Evolutionary conservation across 2,329 filamentous ascomycete species (phyloP).

Genomic region (Helicocarpus griseus): DNA sequence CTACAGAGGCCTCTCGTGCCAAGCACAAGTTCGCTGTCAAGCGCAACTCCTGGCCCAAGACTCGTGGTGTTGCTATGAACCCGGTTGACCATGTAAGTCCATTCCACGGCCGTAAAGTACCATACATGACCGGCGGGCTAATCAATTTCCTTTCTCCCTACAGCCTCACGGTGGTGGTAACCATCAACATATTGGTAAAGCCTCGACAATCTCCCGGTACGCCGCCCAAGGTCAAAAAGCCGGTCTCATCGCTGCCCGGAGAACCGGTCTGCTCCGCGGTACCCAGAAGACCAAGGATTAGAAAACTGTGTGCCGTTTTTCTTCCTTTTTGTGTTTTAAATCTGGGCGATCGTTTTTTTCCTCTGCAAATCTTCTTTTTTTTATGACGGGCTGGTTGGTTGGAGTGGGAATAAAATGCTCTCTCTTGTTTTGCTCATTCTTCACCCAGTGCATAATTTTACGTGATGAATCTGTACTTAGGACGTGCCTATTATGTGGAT

Average conservation of each 20-base stretch:
- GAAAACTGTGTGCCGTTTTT: slow-evolving; percentile 45
- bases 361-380: not conserved
- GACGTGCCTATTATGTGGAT: not conserved
- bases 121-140: too few species aligned
- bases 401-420: not conserved
- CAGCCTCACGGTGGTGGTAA: slow-evolving; percentile 95
- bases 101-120: not conserved
- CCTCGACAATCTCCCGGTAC: slow-evolving; percentile 97
- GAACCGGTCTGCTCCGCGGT: slow-evolving; percentile 99
- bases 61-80: slow-evolving; percentile 99
- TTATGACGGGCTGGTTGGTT: slow-evolving; percentile 2
- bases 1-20: slow-evolving; percentile 88
- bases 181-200: slow-evolving; percentile 99
- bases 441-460: too few species aligned
- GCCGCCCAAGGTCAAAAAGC: slow-evolving; percentile 98
- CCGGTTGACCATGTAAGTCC: slow-evolving; percentile 81
- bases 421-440: not conserved
- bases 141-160: slow-evolving; percentile 13
- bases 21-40: slow-evolving; percentile 99
- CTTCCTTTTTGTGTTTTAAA: slow-evolving; percentile 48
- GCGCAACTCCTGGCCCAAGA: slow-evolving; percentile 99
- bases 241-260: slow-evolving; percentile 98
- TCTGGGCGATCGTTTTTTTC: not conserved
- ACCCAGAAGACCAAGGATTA: slow-evolving; percentile 99
- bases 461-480: too few species aligned